Base-by-base conservation (phyloP, 176 grass and related monocot genomes). In the Luzula sylvatica region DNA sequence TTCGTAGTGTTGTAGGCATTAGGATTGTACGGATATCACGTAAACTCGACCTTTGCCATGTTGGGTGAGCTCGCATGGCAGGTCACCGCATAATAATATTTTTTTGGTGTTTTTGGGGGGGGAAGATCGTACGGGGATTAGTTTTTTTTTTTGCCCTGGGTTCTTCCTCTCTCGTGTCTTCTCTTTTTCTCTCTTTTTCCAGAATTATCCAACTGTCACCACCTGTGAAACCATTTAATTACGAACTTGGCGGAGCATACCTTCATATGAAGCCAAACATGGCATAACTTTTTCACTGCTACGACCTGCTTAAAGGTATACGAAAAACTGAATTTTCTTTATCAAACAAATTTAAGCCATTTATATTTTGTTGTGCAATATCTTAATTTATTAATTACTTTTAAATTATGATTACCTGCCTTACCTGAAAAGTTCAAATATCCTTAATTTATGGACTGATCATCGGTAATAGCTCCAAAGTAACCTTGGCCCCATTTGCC, bases 281-380 rank as follows among this genome's bases (percentile, higher is more conserved):
- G n/a, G n/a, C n/a, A n/a, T n/a, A n/a, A n/a, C n/a, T n/a, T n/a
- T n/a, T n/a, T n/a, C n/a, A n/a, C n/a, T n/a, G n/a, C n/a, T n/a
- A 26, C 20, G 26, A 46, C 7, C 58, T 26, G 5, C 19, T 1
- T 48, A 12, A 40, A 63, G 58, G 58, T 63, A 63, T 63, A 63
- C 11, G 1, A 12, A 26, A 7, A 63, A n/a, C 19, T 43, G 3
- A 23, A 28, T 22, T 58, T 58, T 42, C 38, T n/a, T n/a, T n/a
- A 21, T 39, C 40, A 40, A 3, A 38, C 0, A 2, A 27, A 15
- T 28, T 29, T 6, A 26, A 12, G n/a, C n/a, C n/a, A n/a, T n/a
- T n/a, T n/a, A n/a, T n/a, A n/a, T n/a, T n/a, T n/a, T n/a, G n/a
- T n/a, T n/a, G n/a, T n/a, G n/a, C n/a, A n/a, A n/a, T n/a, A n/a